A percentile compares a stretch with the other conserved stretches of the same genome.
These are phyloP conservation scores for Umbelopsis sp. DNA, from an alignment of 192 early-diverging fungal genomes.

Conservation along the genomic window DNA sequence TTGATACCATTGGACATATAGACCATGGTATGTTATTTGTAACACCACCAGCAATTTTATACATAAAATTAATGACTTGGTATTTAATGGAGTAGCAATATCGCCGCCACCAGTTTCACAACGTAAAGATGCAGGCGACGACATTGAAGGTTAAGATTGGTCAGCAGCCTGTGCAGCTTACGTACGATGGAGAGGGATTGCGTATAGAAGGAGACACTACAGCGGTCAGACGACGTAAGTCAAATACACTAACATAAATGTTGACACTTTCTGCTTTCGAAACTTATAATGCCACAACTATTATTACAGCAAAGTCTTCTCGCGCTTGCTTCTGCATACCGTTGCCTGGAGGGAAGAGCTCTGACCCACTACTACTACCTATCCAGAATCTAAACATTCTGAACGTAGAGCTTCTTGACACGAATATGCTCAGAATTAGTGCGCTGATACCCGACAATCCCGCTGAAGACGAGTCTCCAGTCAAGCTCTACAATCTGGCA, in stretches of 20 bases:
- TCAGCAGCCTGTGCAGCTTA: slow-evolving; percentile 22
- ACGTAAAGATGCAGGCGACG: neutral
- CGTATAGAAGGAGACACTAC: slow-evolving; percentile 41
- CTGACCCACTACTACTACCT: slow-evolving; percentile 32
- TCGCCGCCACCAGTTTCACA: too few relatives aligned
- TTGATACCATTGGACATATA: too few relatives aligned
- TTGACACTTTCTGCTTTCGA: neutral
- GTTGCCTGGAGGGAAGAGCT: slow-evolving; percentile 18
- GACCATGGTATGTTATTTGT: too few relatives aligned
- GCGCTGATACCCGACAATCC: slow-evolving; percentile 30
- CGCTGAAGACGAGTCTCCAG: slow-evolving; percentile 12
- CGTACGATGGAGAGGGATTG: slow-evolving; percentile 33
- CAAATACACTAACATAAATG: too few relatives aligned
- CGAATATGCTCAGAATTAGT: slow-evolving; percentile 34
- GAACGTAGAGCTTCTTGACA: slow-evolving; percentile 17
- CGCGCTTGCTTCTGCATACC: slow-evolving; percentile 33
- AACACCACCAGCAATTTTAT: too few relatives aligned
- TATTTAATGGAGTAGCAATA: too few relatives aligned
- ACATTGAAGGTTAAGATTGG: slow-evolving; percentile 22
- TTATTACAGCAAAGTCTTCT: slow-evolving; percentile 22
- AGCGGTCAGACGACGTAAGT: slow-evolving; percentile 29
- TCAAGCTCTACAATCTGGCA: slow-evolving; percentile 36
- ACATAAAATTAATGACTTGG: too few relatives aligned
- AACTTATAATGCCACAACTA: neutral
- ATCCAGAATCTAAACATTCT: slow-evolving; percentile 30